Conservation (phyloP, 1,139 yeast genomes). For the Hyphopichia buzzinii region DNA sequence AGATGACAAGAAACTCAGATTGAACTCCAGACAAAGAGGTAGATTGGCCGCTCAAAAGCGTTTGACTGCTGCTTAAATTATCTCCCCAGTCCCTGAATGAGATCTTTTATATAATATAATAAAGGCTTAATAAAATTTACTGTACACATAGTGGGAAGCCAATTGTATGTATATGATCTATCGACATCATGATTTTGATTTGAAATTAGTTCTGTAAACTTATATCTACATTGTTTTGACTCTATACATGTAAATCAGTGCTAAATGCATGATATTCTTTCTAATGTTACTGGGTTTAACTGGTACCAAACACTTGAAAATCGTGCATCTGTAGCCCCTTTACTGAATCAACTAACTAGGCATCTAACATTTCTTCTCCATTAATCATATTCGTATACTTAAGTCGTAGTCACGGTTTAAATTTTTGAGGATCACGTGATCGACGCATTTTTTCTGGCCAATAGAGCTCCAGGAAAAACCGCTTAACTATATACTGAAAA, state of each 20-base stretch:
- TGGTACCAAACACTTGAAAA: too few relatives aligned
- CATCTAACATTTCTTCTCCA: too few relatives aligned
- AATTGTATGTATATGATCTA: not conserved
- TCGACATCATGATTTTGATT: conserved; percentile 1
- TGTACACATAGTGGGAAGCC: not conserved
- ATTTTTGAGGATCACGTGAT: not conserved
- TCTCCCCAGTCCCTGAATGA: conserved; percentile 26
- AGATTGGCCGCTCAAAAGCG: conserved; percentile 84
- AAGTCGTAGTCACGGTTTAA: too few relatives aligned
- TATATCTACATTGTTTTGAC: too few relatives aligned
- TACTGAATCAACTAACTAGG: too few relatives aligned
- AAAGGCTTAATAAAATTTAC: conserved; percentile 4
- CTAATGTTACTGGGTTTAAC: too few relatives aligned
- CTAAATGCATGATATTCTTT: too few relatives aligned
- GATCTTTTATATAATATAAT: conserved; percentile 3
- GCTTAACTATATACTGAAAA: not conserved
- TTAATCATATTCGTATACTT: not conserved
- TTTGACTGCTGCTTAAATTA: conserved; percentile 33
- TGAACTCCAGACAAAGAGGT: conserved; percentile 90
- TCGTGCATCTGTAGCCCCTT: too few relatives aligned
- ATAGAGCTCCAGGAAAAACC: conserved; percentile 3
- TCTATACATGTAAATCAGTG: too few relatives aligned
- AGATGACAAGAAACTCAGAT: conserved; percentile 79
- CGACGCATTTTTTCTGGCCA: conserved; percentile 1
- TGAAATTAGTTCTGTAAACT: too few relatives aligned